Conservation (phyloP, 306 rosid genomes). For the Sesbania bispinosa region DNA sequence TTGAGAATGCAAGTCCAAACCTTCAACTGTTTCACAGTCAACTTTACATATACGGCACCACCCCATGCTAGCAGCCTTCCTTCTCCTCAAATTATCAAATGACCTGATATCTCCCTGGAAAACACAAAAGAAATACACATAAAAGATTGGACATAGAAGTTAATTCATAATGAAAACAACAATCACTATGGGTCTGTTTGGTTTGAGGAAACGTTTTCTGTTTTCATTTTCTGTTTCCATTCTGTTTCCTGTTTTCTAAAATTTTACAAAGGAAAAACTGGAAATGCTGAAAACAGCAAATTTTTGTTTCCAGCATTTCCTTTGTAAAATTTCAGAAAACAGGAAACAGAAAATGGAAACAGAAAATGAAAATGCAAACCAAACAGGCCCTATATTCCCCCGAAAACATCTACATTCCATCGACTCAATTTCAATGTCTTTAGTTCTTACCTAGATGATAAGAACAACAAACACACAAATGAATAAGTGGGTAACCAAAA, state of each 20-base stretch:
- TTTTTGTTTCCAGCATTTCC: no score
- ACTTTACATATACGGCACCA: conserved; percentile 98
- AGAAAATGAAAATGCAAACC: no score
- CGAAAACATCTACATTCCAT: conserved; percentile 3
- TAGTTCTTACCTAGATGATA: neutral
- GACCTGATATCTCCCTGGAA: conserved; percentile 71
- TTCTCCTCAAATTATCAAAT: conserved; percentile 68
- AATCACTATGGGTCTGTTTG: no score
- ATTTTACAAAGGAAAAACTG: no score
- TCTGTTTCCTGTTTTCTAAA: no score
- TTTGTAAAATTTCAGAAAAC: no score
- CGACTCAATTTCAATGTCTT: conserved; percentile 6
- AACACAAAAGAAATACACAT: conserved; percentile 8
- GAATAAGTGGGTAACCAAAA: conserved; percentile 9
- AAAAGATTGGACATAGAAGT: neutral
- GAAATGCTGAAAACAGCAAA: no score
- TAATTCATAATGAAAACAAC: neutral
- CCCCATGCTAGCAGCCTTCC: conserved; percentile 75
- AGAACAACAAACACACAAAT: conserved; percentile 7
- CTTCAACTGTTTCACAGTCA: conserved; percentile 95
- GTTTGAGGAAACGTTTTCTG: no score
- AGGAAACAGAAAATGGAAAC: no score
- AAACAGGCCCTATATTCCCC: no score
- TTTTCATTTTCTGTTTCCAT: no score
- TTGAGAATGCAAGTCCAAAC: conserved; percentile 94